Evolutionary conservation across 2,329 filamentous ascomycete genomes (phyloP).

Genomic region (Cladobotryum mycophilum): DNA sequence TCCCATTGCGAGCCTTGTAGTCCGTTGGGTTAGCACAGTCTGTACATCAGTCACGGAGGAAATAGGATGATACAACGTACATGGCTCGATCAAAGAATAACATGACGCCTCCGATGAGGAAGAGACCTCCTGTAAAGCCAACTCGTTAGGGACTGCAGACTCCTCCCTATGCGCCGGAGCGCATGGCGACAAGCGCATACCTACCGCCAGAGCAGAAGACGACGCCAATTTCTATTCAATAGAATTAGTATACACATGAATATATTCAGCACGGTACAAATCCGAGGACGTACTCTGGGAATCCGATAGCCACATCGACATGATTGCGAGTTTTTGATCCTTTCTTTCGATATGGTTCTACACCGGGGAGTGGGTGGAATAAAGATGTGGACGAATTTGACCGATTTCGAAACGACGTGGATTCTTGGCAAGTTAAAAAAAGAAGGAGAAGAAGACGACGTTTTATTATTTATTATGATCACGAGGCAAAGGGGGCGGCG

Average conservation of each 20-base stretch:
- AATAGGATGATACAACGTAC: conserved; percentile 41
- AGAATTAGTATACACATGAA: background rate
- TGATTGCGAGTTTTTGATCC: conserved; percentile 17
- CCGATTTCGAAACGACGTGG: background rate
- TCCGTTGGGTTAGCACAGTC: background rate
- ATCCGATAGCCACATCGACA: conserved; percentile 94
- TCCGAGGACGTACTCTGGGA: conserved; percentile 68
- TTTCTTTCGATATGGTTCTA: background rate
- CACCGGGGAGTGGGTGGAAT: too few species aligned
- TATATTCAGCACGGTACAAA: background rate
- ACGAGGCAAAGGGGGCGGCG: background rate
- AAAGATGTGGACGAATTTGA: background rate
- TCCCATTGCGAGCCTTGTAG: conserved; percentile 83
- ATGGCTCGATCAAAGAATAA: conserved; percentile 98
- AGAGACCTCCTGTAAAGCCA: conserved; percentile 67
- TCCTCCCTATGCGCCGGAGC: conserved; percentile 17
- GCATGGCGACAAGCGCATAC: conserved; percentile 34
- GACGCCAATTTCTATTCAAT: conserved; percentile 75
- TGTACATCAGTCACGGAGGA: background rate
- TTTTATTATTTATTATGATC: background rate
- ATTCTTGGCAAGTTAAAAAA: background rate
- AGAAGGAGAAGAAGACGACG: background rate
- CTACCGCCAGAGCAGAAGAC: conserved; percentile 96
- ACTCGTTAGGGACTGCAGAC: conserved; percentile 5
- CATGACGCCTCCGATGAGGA: conserved; percentile 88